These are phyloP conservation scores for Cardamine resedifolia DNA, from an alignment of 345 rosid genomes.

Conservation along the genomic window DNA sequence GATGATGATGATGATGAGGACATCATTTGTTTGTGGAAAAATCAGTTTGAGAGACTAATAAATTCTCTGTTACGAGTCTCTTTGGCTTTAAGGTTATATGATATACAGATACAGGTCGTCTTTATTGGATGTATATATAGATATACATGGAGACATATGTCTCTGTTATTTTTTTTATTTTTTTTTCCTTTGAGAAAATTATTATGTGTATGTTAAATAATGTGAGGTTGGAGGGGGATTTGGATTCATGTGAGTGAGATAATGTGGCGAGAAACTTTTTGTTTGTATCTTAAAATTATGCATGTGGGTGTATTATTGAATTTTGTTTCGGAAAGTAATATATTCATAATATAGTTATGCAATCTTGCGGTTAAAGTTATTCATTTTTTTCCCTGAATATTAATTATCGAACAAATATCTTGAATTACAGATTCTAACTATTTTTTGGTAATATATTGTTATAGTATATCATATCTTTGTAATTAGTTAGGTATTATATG, in stretches of 20 bases:
- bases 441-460: background rate
- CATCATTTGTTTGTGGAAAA: slow-evolving; percentile 16
- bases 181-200: background rate
- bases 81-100: slow-evolving; percentile 33
- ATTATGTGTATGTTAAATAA: slow-evolving; percentile 34
- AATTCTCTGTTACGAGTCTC: slow-evolving; percentile 8
- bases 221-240: slow-evolving; percentile 38
- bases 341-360: background rate
- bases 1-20: slow-evolving; percentile 26
- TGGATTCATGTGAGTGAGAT: slow-evolving; percentile 38
- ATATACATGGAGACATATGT: slow-evolving; percentile 21
- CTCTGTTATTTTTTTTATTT: background rate
- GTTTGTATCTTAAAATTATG: slow-evolving; percentile 33
- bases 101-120: slow-evolving; percentile 25
- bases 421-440: background rate
- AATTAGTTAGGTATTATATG: background rate
- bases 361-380: slow-evolving; percentile 5
- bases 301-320: slow-evolving; percentile 39
- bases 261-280: slow-evolving; percentile 36
- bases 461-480: background rate
- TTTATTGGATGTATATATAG: slow-evolving; percentile 30
- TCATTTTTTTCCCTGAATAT: background rate
- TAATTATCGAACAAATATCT: background rate
- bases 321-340: background rate
- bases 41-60: background rate